These are phyloP conservation scores for Gremmenia infestans DNA, from an alignment of 2,329 filamentous ascomycete genomes.

Conservation along the genomic window DNA sequence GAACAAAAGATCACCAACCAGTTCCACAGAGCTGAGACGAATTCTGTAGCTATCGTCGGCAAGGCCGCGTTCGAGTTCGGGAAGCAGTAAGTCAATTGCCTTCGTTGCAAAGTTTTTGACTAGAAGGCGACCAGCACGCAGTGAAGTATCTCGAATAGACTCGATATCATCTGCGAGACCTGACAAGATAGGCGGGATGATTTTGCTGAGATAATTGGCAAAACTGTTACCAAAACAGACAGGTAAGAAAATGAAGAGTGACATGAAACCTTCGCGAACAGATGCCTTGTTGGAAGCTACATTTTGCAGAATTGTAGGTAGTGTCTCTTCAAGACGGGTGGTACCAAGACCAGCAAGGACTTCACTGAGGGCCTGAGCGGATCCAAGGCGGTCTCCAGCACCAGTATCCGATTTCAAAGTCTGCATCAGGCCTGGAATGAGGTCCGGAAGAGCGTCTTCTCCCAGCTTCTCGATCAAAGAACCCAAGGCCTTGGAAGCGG, in stretches of 20 bases:
- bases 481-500: constrained; percentile 89
- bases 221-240: constrained; percentile 99
- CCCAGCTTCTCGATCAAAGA: constrained; percentile 98
- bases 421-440: constrained; percentile 95
- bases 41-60: constrained; percentile 98
- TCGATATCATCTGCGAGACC: constrained; percentile 95
- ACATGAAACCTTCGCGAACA: constrained; percentile 98
- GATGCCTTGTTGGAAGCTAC: constrained; percentile 85
- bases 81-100: constrained; percentile 87
- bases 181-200: constrained; percentile 90
- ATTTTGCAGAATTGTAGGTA: constrained; percentile 94
- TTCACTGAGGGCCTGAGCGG: constrained; percentile 92
- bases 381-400: constrained; percentile 91
- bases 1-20: constrained; percentile 94
- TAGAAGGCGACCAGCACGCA: constrained; percentile 85
- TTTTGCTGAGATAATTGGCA: constrained; percentile 87
- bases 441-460: constrained; percentile 92
- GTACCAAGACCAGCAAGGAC: constrained; percentile 94
- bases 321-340: constrained; percentile 84
- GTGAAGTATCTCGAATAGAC: constrained; percentile 92
- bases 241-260: constrained; percentile 96
- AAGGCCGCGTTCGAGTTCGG: constrained; percentile 90
- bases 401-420: constrained; percentile 96
- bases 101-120: constrained; percentile 98
- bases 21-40: constrained; percentile 93